These are phyloP conservation scores for Leptographium galeiforme DNA, from an alignment of 2,329 filamentous ascomycete genomes.

Conservation along the genomic window DNA sequence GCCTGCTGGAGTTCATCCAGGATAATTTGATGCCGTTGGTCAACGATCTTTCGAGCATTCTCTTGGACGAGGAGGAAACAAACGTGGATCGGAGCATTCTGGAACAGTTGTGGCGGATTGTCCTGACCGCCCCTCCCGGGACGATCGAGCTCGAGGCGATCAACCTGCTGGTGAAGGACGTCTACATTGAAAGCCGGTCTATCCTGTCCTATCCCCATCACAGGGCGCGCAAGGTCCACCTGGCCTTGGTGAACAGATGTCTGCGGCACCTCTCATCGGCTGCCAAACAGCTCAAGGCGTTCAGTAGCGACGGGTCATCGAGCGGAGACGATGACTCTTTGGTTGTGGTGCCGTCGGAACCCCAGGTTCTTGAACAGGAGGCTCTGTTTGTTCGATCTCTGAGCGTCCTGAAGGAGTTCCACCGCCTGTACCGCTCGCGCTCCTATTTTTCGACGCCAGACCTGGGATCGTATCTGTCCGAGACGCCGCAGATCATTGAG, in stretches of 20 bases:
- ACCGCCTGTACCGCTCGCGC: constrained; percentile 50
- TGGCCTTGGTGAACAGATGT: constrained; percentile 60
- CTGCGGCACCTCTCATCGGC: constrained; percentile 54
- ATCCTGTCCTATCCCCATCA: constrained; percentile 35
- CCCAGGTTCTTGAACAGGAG: constrained; percentile 39
- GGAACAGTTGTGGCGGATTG: constrained; percentile 74
- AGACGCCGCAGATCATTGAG: constrained; percentile 36
- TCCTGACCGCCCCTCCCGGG: constrained; percentile 52
- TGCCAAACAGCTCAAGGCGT: constrained; percentile 41
- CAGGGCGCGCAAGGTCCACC: constrained; percentile 45
- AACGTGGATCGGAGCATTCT: constrained; percentile 37
- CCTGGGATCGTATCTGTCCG: constrained; percentile 36
- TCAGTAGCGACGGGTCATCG: constrained; percentile 23
- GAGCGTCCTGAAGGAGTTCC: constrained; percentile 52
- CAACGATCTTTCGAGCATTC: constrained; percentile 27
- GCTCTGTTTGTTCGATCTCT: constrained; percentile 56
- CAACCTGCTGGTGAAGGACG: constrained; percentile 51
- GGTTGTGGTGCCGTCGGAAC: constrained; percentile 33
- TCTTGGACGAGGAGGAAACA: constrained; percentile 35
- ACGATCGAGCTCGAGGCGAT: constrained; percentile 58
- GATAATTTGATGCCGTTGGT: constrained; percentile 34
- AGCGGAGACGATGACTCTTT: constrained; percentile 38
- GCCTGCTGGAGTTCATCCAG: constrained; percentile 50
- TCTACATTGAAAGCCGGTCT: constrained; percentile 50
- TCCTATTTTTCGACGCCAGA: constrained; percentile 47